phyloP scores from a whole-genome alignment of 2,329 filamentous ascomycete species.

The Phialophora verrucosa region DNA sequence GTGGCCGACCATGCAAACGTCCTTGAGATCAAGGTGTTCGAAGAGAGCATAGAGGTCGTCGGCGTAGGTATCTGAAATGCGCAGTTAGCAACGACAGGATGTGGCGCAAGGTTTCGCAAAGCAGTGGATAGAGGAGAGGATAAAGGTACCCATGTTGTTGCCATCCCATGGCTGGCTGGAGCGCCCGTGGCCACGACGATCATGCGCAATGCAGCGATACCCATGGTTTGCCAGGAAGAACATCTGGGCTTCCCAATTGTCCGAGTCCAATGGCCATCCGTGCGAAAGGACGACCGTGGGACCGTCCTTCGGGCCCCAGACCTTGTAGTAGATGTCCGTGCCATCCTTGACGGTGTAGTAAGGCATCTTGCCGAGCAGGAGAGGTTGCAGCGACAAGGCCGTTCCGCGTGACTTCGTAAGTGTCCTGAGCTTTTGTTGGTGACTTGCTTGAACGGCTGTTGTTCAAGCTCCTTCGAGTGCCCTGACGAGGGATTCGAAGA shows the following conservation, averaged over 20 bases:
- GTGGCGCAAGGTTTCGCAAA: neutral
- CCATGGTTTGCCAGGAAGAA: slow-evolving; percentile 47
- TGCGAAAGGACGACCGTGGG: slow-evolving; percentile 47
- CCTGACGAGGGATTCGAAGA: too few relatives aligned
- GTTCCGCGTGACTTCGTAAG: too few relatives aligned
- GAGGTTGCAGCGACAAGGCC: too few relatives aligned
- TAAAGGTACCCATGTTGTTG: slow-evolving; percentile 44
- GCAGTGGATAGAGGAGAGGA: neutral
- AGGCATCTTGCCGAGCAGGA: slow-evolving; percentile 35
- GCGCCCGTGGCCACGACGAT: slow-evolving; percentile 48
- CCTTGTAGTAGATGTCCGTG: slow-evolving; percentile 51
- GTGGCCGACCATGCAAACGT: slow-evolving; percentile 48
- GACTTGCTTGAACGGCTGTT: too few relatives aligned
- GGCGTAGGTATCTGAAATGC: slow-evolving; percentile 44
- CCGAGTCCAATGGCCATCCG: slow-evolving; percentile 50
- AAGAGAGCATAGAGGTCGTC: slow-evolving; percentile 49
- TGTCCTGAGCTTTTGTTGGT: too few relatives aligned
- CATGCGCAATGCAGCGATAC: slow-evolving; percentile 47
- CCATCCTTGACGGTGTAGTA: slow-evolving; percentile 49
- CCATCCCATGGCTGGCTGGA: slow-evolving; percentile 50
- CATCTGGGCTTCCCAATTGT: slow-evolving; percentile 51
- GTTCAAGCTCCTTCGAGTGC: too few relatives aligned
- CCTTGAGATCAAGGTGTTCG: slow-evolving; percentile 45
- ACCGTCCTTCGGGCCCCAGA: slow-evolving; percentile 49
- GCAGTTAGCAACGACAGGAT: neutral